Conservation (phyloP, 306 rosid genomes). For the cucumber (Cucumis sativus) region Cucumber_9930_V3 NC_026660.2:30795001-30795500, state of each 20-base stretch:
- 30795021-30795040: too few species aligned
- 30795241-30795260: not conserved
- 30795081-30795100: too few species aligned
- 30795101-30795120: not conserved
- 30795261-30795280: not conserved
- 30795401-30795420: not conserved
- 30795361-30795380: not conserved
- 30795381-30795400: not conserved
- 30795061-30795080: too few species aligned
- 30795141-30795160: not conserved
- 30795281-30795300: slow-evolving; percentile 4
- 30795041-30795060: too few species aligned
- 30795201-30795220: not conserved
- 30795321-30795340: not conserved
- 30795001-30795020: too few species aligned
- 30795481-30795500: not conserved
- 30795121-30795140: not conserved
- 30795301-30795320: not conserved
- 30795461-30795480: not conserved
- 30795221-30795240: not conserved
- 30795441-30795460: not conserved
- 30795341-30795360: too few species aligned
- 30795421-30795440: not conserved
- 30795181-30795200: not conserved
- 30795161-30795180: not conserved